Base-by-base conservation (phyloP, 129 eudicot species). In the Ambrosia trifida region DNA sequence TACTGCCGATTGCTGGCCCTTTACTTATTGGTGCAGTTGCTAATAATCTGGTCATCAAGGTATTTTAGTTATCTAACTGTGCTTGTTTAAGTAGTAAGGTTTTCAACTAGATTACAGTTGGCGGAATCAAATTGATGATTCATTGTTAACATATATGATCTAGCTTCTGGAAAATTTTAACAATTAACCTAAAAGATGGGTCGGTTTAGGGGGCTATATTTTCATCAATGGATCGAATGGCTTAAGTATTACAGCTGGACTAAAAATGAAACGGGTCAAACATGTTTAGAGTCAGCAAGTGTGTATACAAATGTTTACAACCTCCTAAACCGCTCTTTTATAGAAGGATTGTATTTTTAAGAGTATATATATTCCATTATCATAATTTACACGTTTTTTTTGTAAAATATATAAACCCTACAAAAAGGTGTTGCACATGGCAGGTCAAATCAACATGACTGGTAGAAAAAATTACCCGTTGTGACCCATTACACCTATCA, bases 1-100 rank as follows among this genome's bases (percentile, higher is more conserved):
- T 95, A 13, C 75, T 90, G 36, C 97, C 99, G 3, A 58, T 95
- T 79, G 96, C 96, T 69, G 96, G 90, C 17, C 96, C 97, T 77
- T 83, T 95, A 76, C 82, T 88, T 36, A 67, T 88, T 33, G 85
- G 88, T 32, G 91, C 89, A 24, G 80, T 95, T 64, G 97, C 95
- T 12, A 90, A 90, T 75, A 88, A 84, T 79, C 73, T 94, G 8
- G 78, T 86, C 70, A 85, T 90, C 56, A 83, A 88, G 99, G 99
- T 95, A 83, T 69, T 49, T 19, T 41, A 13, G 8, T 31, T 75
- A 43, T 24, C 14, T 40, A 18, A 10, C 44, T 63, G 7, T 51
- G 47, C 57, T 8, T 17, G n/a, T 9, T 56, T 11, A 13, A 65
- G 14, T 38, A 72, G n/a, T 3, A 14, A 10, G 24, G 7, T 35